phyloP scores from a whole-genome alignment of 2,329 filamentous ascomycete genomes.

The Monosporascus sp. region DNA sequence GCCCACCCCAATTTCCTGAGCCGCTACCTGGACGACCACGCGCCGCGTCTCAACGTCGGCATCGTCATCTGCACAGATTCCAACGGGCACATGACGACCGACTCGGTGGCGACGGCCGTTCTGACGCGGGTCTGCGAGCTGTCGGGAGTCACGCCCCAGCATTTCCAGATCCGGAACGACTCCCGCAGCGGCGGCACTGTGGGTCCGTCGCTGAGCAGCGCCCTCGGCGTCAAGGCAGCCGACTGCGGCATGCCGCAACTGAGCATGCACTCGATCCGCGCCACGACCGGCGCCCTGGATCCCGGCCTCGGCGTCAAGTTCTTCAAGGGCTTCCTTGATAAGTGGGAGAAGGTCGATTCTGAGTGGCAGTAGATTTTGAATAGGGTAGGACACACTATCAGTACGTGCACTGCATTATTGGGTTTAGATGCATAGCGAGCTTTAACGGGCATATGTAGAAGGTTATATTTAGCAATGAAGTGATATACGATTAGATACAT shows the following conservation, averaged over 20 bases:
- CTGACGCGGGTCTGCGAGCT: slow-evolving; percentile 74
- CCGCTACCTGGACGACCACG: slow-evolving; percentile 78
- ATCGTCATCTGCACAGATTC: slow-evolving; percentile 74
- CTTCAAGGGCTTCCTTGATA: slow-evolving; percentile 84
- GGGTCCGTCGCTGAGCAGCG: slow-evolving; percentile 80
- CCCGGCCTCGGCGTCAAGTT: slow-evolving; percentile 82
- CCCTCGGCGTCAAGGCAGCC: slow-evolving; percentile 74
- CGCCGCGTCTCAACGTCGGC: slow-evolving; percentile 83
- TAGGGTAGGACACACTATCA: too few species aligned
- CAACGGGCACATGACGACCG: slow-evolving; percentile 96
- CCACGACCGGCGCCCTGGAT: slow-evolving; percentile 79
- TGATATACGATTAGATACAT: too few species aligned
- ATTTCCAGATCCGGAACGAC: slow-evolving; percentile 95
- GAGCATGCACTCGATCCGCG: slow-evolving; percentile 89
- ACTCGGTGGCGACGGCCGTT: slow-evolving; percentile 77
- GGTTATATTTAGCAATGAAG: too few species aligned
- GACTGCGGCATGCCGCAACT: slow-evolving; percentile 88
- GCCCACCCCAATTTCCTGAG: slow-evolving; percentile 90
- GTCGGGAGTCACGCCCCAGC: slow-evolving; percentile 65
- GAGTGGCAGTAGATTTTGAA: slow-evolving; percentile 52
- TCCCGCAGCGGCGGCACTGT: slow-evolving; percentile 85
- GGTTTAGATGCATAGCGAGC: too few species aligned
- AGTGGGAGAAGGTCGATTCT: slow-evolving; percentile 76
- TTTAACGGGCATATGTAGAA: too few species aligned
- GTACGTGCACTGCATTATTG: too few species aligned